Evolutionary conservation across 2,329 filamentous ascomycete species (phyloP), one percentile per base, ranked within the genome.

Genomic region (Aurifilum marmelostoma): DNA sequence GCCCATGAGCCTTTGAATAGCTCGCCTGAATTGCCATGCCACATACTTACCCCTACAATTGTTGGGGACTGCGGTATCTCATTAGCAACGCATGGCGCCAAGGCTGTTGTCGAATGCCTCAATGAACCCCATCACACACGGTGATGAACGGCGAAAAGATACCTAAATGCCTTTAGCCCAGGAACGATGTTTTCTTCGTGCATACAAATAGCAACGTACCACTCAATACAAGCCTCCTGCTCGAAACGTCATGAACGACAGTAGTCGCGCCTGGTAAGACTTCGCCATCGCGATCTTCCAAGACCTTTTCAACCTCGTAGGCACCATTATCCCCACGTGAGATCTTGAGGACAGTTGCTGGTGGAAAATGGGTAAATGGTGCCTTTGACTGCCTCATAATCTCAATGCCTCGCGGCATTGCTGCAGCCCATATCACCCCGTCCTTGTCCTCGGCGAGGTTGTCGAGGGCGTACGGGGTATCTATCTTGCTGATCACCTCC

Each of bases 361-460:
- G 24, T 2, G 67, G 67, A 7, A 65, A 65, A 7, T 54, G 58
- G 1, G 18, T 16, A 12, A 59, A 52, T 3, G 62, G 56, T 5
- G 56, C 41, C 1, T 56, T 34, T 9, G 62, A 50, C 29, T 68
- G 61, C 6, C 27, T 37, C 54, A 65, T 18, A 16, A 62, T 60
- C 24, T 68, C 54, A 43, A 65, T 21, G 24, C 32, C 67, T 6
- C 56, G 63, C 11, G 66, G 66, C 47, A 68, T 32, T 11, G 32
- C 54, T 1, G 66, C 66, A 18, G 62, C 66, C 66, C 66, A 68
- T 1, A 68, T 39, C 4, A 29, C 24, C 0, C 66, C 66, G 16
- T 68, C 41, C 27, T 60, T 47, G 16, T 68, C 66, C 9, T 68
- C 54, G 3, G 66, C 65, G 56, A 68, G 52, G n/a, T 68, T 65